Conservation (phyloP, 352 stramenopile species). For the Phytophthora sojae region DNA sequence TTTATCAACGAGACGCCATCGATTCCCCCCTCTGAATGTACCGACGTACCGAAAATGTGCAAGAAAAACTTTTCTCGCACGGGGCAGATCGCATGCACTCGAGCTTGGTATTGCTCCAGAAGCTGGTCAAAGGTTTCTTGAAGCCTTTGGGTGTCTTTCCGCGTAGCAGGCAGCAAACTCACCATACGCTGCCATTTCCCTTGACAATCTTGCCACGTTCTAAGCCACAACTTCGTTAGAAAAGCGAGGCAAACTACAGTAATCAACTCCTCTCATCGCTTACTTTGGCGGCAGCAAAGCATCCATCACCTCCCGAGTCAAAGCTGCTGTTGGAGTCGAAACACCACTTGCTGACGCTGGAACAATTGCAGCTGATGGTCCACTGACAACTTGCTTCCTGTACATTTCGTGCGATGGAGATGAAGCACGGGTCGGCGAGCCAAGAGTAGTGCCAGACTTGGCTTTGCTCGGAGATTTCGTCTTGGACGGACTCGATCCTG, state of each 20-base stretch:
- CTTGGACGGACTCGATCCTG: conserved; percentile 41
- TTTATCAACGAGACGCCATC: not conserved
- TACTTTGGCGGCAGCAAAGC: conserved; percentile 69
- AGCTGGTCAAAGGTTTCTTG: conserved; percentile 54
- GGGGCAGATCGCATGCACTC: conserved; percentile 68
- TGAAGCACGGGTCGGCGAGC: conserved; percentile 16
- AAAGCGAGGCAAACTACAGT: not conserved
- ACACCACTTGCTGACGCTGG: conserved; percentile 6
- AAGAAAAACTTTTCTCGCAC: conserved; percentile 79
- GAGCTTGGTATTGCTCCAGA: conserved; percentile 60
- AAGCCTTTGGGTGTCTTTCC: conserved; percentile 56
- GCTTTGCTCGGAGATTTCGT: conserved; percentile 20
- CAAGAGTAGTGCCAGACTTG: conserved; percentile 9
- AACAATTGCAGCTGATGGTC: conserved; percentile 21
- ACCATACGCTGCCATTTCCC: conserved; percentile 83
- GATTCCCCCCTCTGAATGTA: not conserved
- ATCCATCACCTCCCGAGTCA: conserved; percentile 70
- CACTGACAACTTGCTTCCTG: conserved; percentile 9
- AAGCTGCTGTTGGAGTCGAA: conserved; percentile 3
- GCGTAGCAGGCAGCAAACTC: conserved; percentile 47
- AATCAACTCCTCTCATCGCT: no score
- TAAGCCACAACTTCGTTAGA: conserved; percentile 25
- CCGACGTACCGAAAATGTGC: conserved; percentile 62
- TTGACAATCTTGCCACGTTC: conserved; percentile 58
- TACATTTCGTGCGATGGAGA: conserved; percentile 34